Conservation (phyloP, 371 early-diverging fungal genomes). For the Mortierella sp. region DNA sequence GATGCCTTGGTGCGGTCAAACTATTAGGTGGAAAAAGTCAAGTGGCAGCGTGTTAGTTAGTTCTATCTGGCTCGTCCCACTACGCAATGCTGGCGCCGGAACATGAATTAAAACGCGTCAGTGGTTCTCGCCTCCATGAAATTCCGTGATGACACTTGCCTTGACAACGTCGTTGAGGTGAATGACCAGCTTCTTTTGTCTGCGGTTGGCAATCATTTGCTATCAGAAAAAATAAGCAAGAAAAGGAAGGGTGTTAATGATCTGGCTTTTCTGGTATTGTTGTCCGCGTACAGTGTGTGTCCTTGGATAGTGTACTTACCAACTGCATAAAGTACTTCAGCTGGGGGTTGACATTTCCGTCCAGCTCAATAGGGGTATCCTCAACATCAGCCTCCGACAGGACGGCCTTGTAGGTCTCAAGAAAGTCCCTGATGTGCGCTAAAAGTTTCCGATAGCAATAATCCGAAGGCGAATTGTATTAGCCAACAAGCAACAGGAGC, state of each 20-base stretch:
- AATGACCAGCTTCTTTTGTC: slow-evolving; percentile 65
- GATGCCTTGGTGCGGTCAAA: slow-evolving; percentile 49
- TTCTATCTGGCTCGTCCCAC: neutral
- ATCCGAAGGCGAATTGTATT: neutral
- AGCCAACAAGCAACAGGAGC: neutral
- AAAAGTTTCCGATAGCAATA: neutral
- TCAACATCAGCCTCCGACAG: slow-evolving; percentile 61
- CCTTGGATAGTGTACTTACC: slow-evolving; percentile 20
- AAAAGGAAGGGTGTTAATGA: neutral
- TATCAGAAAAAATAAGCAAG: slow-evolving; percentile 25
- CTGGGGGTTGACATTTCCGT: slow-evolving; percentile 59
- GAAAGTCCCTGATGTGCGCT: slow-evolving; percentile 58
- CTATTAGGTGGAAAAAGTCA: slow-evolving; percentile 39
- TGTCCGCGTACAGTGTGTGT: neutral
- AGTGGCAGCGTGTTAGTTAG: neutral
- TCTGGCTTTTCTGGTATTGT: neutral
- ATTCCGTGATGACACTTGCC: slow-evolving; percentile 50
- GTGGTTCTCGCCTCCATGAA: neutral
- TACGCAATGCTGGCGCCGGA: neutral
- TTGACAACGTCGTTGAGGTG: slow-evolving; percentile 74
- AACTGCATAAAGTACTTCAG: slow-evolving; percentile 59
- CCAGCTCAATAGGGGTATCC: slow-evolving; percentile 61
- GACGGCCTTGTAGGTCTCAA: slow-evolving; percentile 58
- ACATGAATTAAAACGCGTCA: neutral
- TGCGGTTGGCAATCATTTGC: slow-evolving; percentile 75